Conservation (phyloP, 2,329 filamentous ascomycete genomes). For the Thielaviopsis populi region DNA sequence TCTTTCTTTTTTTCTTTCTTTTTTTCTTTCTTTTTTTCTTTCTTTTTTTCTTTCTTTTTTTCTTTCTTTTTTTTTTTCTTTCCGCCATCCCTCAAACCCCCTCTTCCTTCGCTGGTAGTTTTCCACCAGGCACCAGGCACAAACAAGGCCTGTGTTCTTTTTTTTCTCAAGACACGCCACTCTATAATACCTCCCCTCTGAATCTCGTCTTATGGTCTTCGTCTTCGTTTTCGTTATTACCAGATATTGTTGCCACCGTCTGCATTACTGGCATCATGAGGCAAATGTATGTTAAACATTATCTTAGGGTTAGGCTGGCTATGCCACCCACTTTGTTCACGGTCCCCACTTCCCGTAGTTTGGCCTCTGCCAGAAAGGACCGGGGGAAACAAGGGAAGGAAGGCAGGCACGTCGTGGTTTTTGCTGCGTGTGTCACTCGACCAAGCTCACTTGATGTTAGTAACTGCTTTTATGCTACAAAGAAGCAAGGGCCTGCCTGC, state of each 20-base stretch:
- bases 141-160: neutral
- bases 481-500: conserved; percentile 1
- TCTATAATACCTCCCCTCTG: neutral
- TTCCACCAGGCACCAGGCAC: neutral
- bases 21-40: no score
- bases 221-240: no score
- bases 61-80: neutral
- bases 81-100: no score
- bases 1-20: neutral
- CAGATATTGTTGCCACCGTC: neutral
- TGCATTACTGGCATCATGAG: neutral
- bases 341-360: neutral
- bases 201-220: neutral
- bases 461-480: neutral
- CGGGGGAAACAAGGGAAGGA: neutral
- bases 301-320: neutral
- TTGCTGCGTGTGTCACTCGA: neutral
- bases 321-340: neutral
- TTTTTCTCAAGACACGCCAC: neutral
- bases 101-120: neutral
- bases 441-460: neutral
- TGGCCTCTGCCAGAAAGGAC: neutral
- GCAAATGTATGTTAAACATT: neutral
- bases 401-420: neutral
- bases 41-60: no score